Evolutionary conservation across 768 basidiomycete species (phyloP), one percentile per base, ranked within the genome.

Genomic region (Tulasnella calospora): DNA sequence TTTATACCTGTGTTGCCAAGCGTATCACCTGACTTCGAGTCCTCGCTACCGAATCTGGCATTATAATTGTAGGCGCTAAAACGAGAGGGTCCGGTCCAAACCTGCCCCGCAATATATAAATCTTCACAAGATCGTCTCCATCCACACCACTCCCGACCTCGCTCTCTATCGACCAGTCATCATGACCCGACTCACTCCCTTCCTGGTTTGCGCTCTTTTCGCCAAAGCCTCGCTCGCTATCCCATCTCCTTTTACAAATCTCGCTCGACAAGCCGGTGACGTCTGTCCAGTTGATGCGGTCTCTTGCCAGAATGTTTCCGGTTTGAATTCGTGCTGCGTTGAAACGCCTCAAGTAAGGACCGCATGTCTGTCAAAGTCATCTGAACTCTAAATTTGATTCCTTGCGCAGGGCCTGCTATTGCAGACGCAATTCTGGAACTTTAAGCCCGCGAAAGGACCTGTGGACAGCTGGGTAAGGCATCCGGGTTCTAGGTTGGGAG

Each of bases 371-470:
- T 44, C 73, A 10, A 4, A 77, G 8, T 19, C 36, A 12, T 55
- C 27, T 46, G 2, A 12, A 2, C 21, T 36, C 35, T 46, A 69
- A 8, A 71, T 47, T 12, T 13, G 44, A 13, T 12, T n/a, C 3
- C 21, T 79, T 40, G 77, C 44, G 21, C 77, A 92, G 91, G 92
- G 91, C 51, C 84, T 89, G 71, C 80, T 92, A 35, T 81, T 91
- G 79, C 90, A 91, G 80, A 87, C 88, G 0, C 89, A 89, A 89
- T 91, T 93, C 84, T 93, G 92, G 92, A 91, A 93, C 80, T 90
- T 89, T 1, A 81, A 89, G 67, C 89, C 90, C 0, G 83, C 87
- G 2, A 90, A 89, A 27, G 92, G 92, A 19, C 92, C 92, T 7
- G 82, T 82, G 13, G 80, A 91, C 81, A 90, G 89, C 81, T 93